A percentile compares a stretch with the other conserved stretches of the same genome.
Conservation (phyloP, 2,329 filamentous ascomycete genomes). For the Rhinocladiella mackenziei region DNA sequence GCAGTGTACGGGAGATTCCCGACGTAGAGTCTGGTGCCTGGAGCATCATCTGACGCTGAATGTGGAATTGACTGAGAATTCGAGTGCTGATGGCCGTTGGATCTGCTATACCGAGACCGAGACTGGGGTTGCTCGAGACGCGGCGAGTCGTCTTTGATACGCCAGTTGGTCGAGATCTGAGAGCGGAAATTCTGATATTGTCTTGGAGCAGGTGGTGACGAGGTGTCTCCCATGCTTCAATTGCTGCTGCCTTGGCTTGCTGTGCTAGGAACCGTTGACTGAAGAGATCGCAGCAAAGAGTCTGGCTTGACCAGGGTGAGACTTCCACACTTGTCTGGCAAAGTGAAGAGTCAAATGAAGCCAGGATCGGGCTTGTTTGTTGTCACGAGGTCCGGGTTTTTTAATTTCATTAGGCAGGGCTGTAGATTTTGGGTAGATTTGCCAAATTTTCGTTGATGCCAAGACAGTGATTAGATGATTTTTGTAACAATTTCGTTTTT, state of each 20-base stretch:
- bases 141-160: constrained; percentile 39
- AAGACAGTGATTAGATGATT: constrained; percentile 2
- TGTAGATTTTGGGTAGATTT: too few relatives aligned
- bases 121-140: constrained; percentile 34
- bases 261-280: too few relatives aligned
- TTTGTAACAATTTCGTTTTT: background rate
- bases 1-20: constrained; percentile 55
- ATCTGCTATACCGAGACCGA: constrained; percentile 34
- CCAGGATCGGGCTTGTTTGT: too few relatives aligned
- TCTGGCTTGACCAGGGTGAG: too few relatives aligned
- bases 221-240: constrained; percentile 31
- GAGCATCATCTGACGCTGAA: constrained; percentile 4
- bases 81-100: background rate
- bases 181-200: constrained; percentile 21
- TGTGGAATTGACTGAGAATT: background rate
- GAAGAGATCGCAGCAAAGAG: too few relatives aligned
- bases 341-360: too few relatives aligned
- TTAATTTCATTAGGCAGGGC: too few relatives aligned
- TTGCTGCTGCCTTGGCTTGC: too few relatives aligned
- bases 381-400: too few relatives aligned
- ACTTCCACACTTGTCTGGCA: too few relatives aligned
- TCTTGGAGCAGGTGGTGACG: constrained; percentile 10
- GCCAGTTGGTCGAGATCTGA: constrained; percentile 37
- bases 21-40: constrained; percentile 48
- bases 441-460: too few relatives aligned